These are phyloP conservation scores for Nepenthes alata DNA, from an alignment of 179 eudicot species.

Conservation along the genomic window DNA sequence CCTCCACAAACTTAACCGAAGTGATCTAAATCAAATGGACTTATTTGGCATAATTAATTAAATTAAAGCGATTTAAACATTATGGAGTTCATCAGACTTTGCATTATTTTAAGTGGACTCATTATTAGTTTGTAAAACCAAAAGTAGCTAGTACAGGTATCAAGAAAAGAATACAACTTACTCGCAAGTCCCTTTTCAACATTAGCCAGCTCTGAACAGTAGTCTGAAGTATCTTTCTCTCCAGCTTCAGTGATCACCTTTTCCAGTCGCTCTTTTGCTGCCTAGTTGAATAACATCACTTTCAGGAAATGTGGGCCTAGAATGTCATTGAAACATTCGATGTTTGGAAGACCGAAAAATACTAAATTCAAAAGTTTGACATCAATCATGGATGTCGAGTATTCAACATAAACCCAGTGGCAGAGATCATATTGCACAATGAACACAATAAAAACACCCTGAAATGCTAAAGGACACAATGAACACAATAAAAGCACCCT, in stretches of 20 bases:
- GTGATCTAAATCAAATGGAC: no score
- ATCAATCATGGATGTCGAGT: constrained; percentile 4
- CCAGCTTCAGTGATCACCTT: constrained; percentile 72
- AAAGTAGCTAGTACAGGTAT: neutral
- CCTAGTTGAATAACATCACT: constrained; percentile 40
- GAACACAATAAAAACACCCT: neutral
- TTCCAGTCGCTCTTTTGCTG: constrained; percentile 50
- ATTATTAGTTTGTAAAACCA: no score
- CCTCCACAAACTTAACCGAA: no score
- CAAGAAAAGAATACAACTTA: constrained; percentile 26
- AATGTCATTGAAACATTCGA: constrained; percentile 8
- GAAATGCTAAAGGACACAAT: neutral
- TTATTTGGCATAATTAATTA: no score
- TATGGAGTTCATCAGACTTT: no score
- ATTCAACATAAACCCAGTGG: neutral
- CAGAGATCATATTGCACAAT: neutral
- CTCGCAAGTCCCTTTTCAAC: constrained; percentile 41
- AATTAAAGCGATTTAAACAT: no score
- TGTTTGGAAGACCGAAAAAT: neutral
- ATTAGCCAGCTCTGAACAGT: constrained; percentile 34
- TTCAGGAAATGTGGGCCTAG: constrained; percentile 15
- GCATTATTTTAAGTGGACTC: no score
- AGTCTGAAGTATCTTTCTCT: constrained; percentile 31
- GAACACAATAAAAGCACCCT: neutral
- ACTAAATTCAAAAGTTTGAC: neutral